Conservation (phyloP, 2,329 filamentous ascomycete species). For the Clonostachys sp. region DNA sequence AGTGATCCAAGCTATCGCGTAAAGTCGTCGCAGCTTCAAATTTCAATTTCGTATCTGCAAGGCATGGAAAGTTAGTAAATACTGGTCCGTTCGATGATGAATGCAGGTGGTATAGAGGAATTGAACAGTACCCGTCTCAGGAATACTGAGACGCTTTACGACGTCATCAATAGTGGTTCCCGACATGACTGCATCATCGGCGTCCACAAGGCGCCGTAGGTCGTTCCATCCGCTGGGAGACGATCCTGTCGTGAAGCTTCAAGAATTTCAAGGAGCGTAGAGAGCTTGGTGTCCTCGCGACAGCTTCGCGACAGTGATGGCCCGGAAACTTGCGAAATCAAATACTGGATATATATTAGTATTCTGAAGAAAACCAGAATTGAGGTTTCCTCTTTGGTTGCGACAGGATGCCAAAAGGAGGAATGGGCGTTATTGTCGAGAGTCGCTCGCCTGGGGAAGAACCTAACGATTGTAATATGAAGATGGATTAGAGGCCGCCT, state of each 20-base stretch:
- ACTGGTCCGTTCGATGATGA: neutral
- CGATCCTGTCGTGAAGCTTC: neutral
- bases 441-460: too few relatives aligned
- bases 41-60: slow-evolving; percentile 73
- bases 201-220: slow-evolving; percentile 10
- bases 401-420: neutral
- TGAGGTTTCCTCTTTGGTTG: neutral
- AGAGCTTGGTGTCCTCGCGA: too few relatives aligned
- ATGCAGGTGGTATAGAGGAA: neutral
- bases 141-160: slow-evolving; percentile 52
- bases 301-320: too few relatives aligned
- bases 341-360: too few relatives aligned
- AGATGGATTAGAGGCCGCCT: slow-evolving; percentile 9
- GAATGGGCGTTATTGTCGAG: neutral
- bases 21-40: slow-evolving; percentile 79
- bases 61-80: neutral
- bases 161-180: slow-evolving; percentile 57
- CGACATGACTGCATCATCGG: slow-evolving; percentile 54
- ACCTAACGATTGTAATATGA: too few relatives aligned
- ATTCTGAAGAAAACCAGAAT: neutral
- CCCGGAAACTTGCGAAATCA: too few relatives aligned
- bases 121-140: slow-evolving; percentile 47
- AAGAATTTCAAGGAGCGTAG: neutral
- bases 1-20: slow-evolving; percentile 87
- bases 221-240: neutral